phyloP scores from a whole-genome alignment of 202 grass and related monocot genomes.

The Zizania palustris region DNA sequence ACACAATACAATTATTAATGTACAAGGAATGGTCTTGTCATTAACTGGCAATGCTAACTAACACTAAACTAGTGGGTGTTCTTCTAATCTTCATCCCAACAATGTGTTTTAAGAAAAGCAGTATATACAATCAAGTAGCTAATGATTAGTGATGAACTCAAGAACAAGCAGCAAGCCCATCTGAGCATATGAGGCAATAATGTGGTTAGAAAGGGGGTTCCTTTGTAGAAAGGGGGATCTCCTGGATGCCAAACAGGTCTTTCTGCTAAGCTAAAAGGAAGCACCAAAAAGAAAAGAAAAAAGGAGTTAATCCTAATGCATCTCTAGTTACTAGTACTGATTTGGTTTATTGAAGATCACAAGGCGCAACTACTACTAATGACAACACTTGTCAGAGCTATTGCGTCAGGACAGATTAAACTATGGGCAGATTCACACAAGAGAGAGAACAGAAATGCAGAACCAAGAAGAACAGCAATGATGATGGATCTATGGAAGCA shows the following conservation, averaged over 20 bases:
- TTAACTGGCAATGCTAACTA: constrained; percentile 28
- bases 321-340: not conserved
- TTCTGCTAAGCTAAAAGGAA: constrained; percentile 20
- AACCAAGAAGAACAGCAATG: not conserved
- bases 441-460: not conserved
- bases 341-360: not conserved
- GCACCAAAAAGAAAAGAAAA: constrained; percentile 19
- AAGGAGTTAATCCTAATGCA: constrained; percentile 2
- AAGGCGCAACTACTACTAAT: not conserved
- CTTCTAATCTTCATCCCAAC: constrained; percentile 5
- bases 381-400: not conserved
- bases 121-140: constrained; percentile 29
- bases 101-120: constrained; percentile 4
- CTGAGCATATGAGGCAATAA: constrained; percentile 49
- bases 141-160: constrained; percentile 47
- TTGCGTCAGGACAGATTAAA: not conserved
- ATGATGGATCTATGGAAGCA: constrained; percentile 8
- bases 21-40: constrained; percentile 36
- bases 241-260: constrained; percentile 36
- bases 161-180: constrained; percentile 37
- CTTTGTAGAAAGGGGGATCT: constrained; percentile 50
- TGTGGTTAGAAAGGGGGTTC: constrained; percentile 45
- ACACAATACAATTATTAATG: not conserved
- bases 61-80: constrained; percentile 20
- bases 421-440: not conserved